Base-by-base conservation (phyloP, 768 basidiomycete genomes). In the Amyloporia xantha region DNA sequence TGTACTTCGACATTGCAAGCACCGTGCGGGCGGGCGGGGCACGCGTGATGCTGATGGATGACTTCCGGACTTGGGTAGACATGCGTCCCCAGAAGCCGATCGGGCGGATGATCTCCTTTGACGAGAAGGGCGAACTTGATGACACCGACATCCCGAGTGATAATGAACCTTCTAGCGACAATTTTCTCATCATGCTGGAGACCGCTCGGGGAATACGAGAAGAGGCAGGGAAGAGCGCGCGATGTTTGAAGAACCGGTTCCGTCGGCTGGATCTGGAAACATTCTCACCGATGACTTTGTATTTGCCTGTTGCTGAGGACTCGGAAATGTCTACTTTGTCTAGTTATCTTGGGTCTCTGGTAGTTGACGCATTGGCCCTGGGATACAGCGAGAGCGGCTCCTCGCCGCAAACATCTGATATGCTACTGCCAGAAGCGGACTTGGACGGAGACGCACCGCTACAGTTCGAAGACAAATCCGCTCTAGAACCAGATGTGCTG, bases 1-100 rank as follows among this genome's bases (percentile, higher is more conserved):
- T 65, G 6, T 83, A 81, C 63, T 83, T 81, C 52, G 70, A 74
- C 51, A 48, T 61, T 37, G 63, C 54, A 44, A 42, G 55, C 35
- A 36, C 51, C 62, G 49, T 52, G 41, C 30, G 40, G 4, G 41
- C 24, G 47, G 59, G 37, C 52, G 58, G 45, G 6, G 30, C 48
- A 41, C 47, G 52, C 5, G 56, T 70, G 13, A 66, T 71, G 30
- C 59, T 62, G 37, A 62, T 71, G 39, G 67, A 68, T 17, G 53
- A 57, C 25, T 77, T 80, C 51, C 47, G 61, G 24, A 61, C 61
- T 15, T 72, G 75, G 75, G 53, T 66, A 10, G 58, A 62, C 39
- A 51, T 55, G 27, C 61, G 63, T 25, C 60, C 55, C 47, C 61
- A 57, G 20, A 54, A 28, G 7, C 66, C 68, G 1, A 63, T 54